Conservation (phyloP, 129 eudicot species). For the Heracleum sosnowskyi region DNA sequence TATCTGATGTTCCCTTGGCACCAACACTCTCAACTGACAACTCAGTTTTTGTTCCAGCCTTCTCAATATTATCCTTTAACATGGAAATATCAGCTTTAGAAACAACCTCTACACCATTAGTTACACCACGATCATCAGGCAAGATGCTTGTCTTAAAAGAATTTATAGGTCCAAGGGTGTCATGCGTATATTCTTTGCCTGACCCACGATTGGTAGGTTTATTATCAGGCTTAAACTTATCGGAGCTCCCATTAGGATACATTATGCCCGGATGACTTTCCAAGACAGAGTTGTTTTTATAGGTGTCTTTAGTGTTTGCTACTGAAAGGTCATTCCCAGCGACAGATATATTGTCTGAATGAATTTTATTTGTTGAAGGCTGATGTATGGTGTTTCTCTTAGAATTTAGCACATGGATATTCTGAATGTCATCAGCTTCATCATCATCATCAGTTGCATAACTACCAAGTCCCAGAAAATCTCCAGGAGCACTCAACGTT, state of each 20-base stretch:
- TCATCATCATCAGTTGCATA: conserved; percentile 95
- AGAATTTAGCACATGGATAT: conserved; percentile 21
- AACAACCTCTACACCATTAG: conserved; percentile 21
- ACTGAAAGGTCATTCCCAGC: conserved; percentile 36
- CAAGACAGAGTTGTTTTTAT: conserved; percentile 9
- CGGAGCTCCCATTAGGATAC: conserved; percentile 21
- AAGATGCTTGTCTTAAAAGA: conserved; percentile 14
- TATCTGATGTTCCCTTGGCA: conserved; percentile 23
- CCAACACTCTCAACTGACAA: conserved; percentile 25
- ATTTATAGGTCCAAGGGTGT: background rate
- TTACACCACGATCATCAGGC: conserved; percentile 17
- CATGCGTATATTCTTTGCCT: conserved; percentile 16
- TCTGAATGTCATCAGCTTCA: conserved; percentile 40
- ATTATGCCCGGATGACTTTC: conserved; percentile 19
- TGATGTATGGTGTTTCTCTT: conserved; percentile 20
- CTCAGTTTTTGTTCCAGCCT: conserved; percentile 17
- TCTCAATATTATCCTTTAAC: conserved; percentile 19
- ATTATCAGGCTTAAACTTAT: conserved; percentile 7
- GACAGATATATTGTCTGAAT: conserved; percentile 9
- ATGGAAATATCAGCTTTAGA: conserved; percentile 28
- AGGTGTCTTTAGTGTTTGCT: conserved; percentile 22
- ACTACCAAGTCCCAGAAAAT: conserved; percentile 74
- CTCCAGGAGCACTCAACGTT: conserved; percentile 55
- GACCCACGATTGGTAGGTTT: conserved; percentile 16
- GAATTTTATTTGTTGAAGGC: conserved; percentile 19